Conservation (phyloP, 2,329 filamentous ascomycete species). For the Fusarium agapanthi region DNA sequence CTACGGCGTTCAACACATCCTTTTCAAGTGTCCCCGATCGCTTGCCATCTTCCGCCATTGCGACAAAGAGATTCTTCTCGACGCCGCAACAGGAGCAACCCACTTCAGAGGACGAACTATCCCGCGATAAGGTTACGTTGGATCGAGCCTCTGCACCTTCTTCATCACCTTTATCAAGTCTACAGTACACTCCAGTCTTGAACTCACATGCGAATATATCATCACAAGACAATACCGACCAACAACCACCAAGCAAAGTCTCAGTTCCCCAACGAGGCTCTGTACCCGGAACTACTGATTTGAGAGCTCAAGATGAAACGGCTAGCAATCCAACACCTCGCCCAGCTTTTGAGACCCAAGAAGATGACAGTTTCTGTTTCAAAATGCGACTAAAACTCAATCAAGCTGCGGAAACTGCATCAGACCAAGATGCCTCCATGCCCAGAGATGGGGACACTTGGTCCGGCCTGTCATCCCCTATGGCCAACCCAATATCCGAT, state of each 20-base stretch:
- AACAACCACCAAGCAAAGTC: slow-evolving; percentile 4
- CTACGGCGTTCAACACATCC: slow-evolving; percentile 10
- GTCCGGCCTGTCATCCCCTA: slow-evolving; percentile 30
- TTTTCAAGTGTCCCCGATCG: slow-evolving; percentile 33
- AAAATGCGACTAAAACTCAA: slow-evolving; percentile 32
- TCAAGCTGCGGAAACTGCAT: background rate
- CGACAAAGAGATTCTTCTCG: background rate
- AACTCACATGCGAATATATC: no score
- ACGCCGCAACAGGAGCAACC: background rate
- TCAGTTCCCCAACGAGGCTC: background rate
- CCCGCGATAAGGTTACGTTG: slow-evolving; percentile 6
- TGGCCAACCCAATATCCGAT: background rate
- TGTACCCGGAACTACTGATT: background rate
- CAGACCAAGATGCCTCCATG: background rate
- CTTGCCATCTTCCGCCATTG: slow-evolving; percentile 21
- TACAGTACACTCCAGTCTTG: slow-evolving; percentile 16
- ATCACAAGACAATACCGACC: no score
- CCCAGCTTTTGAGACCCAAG: slow-evolving; percentile 40
- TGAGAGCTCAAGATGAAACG: background rate
- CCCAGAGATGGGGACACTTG: slow-evolving; percentile 14
- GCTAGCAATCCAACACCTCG: background rate
- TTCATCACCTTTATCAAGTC: slow-evolving; percentile 43
- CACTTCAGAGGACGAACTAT: slow-evolving; percentile 27
- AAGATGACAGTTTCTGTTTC: slow-evolving; percentile 48
- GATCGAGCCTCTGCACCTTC: slow-evolving; percentile 38